Evolutionary conservation across 768 basidiomycete species (phyloP), one percentile per base, ranked within the genome.

Genomic region (Leucocoprinus sp.): DNA sequence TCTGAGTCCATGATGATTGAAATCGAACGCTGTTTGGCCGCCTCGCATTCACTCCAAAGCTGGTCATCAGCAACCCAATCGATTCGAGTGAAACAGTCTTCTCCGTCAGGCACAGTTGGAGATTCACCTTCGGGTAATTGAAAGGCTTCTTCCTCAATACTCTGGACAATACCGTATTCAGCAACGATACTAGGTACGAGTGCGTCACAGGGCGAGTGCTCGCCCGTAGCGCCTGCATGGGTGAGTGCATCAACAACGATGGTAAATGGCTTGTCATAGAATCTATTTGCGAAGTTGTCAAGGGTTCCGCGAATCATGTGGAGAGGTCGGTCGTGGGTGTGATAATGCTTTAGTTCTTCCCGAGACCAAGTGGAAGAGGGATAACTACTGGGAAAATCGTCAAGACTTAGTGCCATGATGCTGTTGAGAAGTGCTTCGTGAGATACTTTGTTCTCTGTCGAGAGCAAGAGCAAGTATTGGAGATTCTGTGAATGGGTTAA

Each of bases 141-240:
- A 24, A 82, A 76, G 14, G 64, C 61, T 5, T 66, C 59, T 14
- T 60, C 53, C 46, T 85, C 78, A 8, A 93, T 69, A 6, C 76
- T 77, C 54, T 85, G 72, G 0, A 78, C 76, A 28, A 96, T 66
- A 1, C 81, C 81, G 54, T 88, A 93, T 53, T 96, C 91, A 24
- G 80, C 79, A 6, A 87, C 79, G 38, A 92, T 84, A 50, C 86
- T 88, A 0, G 93, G 93, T 2, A 93, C 80, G 11, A 97, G 69
- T 1, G 93, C 95, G 51, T 96, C 93, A 48, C 83, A 83, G 0
- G 88, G 83, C 0, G 89, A 86, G 60, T 95, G 93, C 64, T 97
- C 93, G 4, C 93, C 93, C 55, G 80, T 78, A 33, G 86, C 84
- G 29, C 91, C 88, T 5, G 89, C 87, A 28, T 88, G 80, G 2